phyloP scores from a whole-genome alignment of 352 stramenopile species.

The Phytopythium helicoides region DNA sequence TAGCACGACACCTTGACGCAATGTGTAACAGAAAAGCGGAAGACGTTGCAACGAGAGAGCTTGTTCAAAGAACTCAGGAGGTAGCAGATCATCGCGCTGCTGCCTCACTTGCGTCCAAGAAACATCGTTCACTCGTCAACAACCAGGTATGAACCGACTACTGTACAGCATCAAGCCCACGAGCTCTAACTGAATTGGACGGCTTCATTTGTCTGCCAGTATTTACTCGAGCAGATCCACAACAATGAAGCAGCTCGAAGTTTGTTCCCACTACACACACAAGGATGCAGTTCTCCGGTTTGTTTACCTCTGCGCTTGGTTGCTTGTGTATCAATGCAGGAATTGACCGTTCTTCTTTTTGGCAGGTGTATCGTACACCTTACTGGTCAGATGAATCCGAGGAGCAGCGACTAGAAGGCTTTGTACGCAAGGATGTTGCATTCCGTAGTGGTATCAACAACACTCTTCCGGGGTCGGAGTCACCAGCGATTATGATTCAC shows the following conservation, averaged over 20 bases:
- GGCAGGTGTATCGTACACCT: slow-evolving; percentile 32
- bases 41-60: not conserved
- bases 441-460: no score
- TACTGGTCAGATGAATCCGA: slow-evolving; percentile 43
- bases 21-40: not conserved
- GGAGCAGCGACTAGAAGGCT: slow-evolving; percentile 16
- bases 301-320: slow-evolving; percentile 1
- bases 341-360: not conserved
- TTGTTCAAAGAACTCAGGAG: not conserved
- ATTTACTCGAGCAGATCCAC: slow-evolving; percentile 24
- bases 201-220: not conserved
- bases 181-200: no score
- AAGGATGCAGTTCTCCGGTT: slow-evolving; percentile 25
- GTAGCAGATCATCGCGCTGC: not conserved
- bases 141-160: no score
- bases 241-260: slow-evolving; percentile 17
- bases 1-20: not conserved
- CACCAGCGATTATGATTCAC: slow-evolving; percentile 13
- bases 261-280: slow-evolving; percentile 14
- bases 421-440: not conserved
- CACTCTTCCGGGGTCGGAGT: not conserved
- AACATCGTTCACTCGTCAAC: not conserved
- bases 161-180: no score
- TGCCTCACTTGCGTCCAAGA: not conserved
- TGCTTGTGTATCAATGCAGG: not conserved